Conservation (phyloP, 2,329 filamentous ascomycete species). For the Xylariaceae sp. region DNA sequence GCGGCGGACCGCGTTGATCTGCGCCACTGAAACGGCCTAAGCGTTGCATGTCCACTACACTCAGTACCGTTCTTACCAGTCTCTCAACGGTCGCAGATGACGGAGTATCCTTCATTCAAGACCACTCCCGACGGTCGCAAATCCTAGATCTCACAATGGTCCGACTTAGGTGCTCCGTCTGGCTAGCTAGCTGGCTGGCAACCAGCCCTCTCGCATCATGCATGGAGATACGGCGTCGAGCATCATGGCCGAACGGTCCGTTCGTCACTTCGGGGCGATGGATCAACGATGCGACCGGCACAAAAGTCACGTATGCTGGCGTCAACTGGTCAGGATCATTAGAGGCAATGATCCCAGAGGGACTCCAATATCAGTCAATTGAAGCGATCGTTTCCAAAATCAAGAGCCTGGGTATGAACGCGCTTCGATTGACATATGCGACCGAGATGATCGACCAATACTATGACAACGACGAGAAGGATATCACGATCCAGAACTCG, state of each 20-base stretch:
- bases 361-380: slow-evolving; percentile 59
- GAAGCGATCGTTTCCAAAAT: slow-evolving; percentile 51
- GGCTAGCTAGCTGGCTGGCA: slow-evolving; percentile 6
- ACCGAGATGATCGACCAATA: slow-evolving; percentile 62
- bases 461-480: slow-evolving; percentile 43
- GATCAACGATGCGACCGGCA: slow-evolving; percentile 40
- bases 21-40: slow-evolving; percentile 13
- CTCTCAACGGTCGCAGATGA: neutral
- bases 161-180: neutral
- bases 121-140: too few species aligned
- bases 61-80: neutral
- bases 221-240: slow-evolving; percentile 2
- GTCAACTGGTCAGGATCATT: slow-evolving; percentile 60
- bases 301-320: slow-evolving; percentile 48
- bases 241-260: slow-evolving; percentile 40
- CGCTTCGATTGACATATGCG: slow-evolving; percentile 59
- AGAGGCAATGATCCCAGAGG: slow-evolving; percentile 61
- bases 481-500: slow-evolving; percentile 42
- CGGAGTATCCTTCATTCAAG: neutral
- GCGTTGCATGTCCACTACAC: neutral
- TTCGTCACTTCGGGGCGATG: slow-evolving; percentile 39
- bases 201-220: neutral
- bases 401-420: slow-evolving; percentile 60
- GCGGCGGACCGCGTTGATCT: slow-evolving; percentile 3
- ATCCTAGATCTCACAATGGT: slow-evolving; percentile 1